These are phyloP conservation scores for Platismatia glauca DNA, from an alignment of 495 filamentous ascomycete genomes.

Conservation along the genomic window DNA sequence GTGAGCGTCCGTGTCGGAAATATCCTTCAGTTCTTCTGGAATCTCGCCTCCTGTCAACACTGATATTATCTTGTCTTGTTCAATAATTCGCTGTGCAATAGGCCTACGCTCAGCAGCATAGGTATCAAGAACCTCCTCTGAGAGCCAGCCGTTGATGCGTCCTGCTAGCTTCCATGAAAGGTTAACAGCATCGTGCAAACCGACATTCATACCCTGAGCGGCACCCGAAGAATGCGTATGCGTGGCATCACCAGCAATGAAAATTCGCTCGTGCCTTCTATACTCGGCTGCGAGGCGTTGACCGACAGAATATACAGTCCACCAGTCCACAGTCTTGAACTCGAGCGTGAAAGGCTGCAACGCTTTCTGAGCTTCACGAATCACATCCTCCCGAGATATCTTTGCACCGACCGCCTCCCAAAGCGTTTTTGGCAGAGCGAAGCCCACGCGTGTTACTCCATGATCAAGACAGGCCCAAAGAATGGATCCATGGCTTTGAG, in stretches of 20 bases:
- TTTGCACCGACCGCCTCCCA: constrained; percentile 32
- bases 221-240: constrained; percentile 43
- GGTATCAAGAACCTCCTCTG: constrained; percentile 33
- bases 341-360: constrained; percentile 39
- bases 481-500: constrained; percentile 42
- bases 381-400: constrained; percentile 24
- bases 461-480: constrained; percentile 44
- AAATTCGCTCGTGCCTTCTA: constrained; percentile 32
- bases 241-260: constrained; percentile 44
- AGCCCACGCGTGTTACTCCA: constrained; percentile 43
- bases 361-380: constrained; percentile 36
- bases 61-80: constrained; percentile 35
- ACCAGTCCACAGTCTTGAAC: constrained; percentile 46
- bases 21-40: constrained; percentile 9
- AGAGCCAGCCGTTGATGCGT: constrained; percentile 31
- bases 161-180: constrained; percentile 43
- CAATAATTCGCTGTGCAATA: constrained; percentile 34
- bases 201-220: constrained; percentile 47
- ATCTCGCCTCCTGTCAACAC: constrained; percentile 13
- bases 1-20: constrained; percentile 6
- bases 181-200: constrained; percentile 46
- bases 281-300: constrained; percentile 43
- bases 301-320: constrained; percentile 48
- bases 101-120: constrained; percentile 35
- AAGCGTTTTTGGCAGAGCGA: constrained; percentile 40